A percentile compares a stretch with the other conserved stretches of the same genome.
Conservation (phyloP, 2,329 filamentous ascomycete genomes). For the Pseudopyrenochaeta lycopersici region DNA sequence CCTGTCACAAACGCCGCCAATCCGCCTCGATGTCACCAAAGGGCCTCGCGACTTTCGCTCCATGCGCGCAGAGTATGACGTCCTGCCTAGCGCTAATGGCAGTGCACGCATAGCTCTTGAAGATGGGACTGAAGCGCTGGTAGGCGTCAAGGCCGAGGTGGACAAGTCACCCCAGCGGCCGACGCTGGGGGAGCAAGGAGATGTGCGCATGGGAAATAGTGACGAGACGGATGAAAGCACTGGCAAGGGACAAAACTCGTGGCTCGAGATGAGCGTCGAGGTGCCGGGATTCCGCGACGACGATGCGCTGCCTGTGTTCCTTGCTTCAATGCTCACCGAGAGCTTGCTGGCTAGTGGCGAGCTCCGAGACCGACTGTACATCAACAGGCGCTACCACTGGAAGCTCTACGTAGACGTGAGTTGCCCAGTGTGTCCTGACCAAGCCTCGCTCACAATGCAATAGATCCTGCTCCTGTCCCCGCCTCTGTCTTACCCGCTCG, state of each 20-base stretch:
- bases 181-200: conserved; percentile 32
- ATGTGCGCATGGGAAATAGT: conserved; percentile 53
- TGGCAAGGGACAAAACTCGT: conserved; percentile 67
- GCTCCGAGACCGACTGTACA: conserved; percentile 75
- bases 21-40: conserved; percentile 76
- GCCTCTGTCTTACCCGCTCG: conserved; percentile 90
- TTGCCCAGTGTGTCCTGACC: conserved; percentile 22
- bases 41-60: conserved; percentile 85
- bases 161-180: conserved; percentile 68
- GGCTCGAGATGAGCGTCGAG: conserved; percentile 91
- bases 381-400: conserved; percentile 95
- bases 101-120: conserved; percentile 93
- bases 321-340: conserved; percentile 88
- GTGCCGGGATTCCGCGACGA: conserved; percentile 92
- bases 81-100: conserved; percentile 89
- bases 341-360: conserved; percentile 78
- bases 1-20: conserved; percentile 80
- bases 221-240: conserved; percentile 35
- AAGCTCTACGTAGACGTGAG: conserved; percentile 92
- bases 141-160: conserved; percentile 94
- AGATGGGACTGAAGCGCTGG: conserved; percentile 94
- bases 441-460: conserved; percentile 6
- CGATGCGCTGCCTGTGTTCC: conserved; percentile 85
- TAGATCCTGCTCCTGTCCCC: conserved; percentile 94
- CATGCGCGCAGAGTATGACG: conserved; percentile 86